phyloP scores from a whole-genome alignment of 2,329 filamentous ascomycete species.

The Colletotrichum spaethianum region DNA sequence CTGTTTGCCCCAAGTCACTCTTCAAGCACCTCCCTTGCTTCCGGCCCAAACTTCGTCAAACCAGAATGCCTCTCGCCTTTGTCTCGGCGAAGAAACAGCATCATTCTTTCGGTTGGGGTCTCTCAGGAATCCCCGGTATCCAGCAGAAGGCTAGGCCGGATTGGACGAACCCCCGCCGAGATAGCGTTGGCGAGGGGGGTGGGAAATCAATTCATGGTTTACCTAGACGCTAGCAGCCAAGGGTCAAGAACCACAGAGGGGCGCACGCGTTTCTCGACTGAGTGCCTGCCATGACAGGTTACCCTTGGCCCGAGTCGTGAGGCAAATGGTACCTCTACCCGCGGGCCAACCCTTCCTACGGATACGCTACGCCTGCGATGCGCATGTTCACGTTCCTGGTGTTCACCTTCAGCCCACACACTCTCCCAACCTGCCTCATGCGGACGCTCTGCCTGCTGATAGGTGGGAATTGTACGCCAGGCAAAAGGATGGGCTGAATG shows the following conservation, averaged over 20 bases:
- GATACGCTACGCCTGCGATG: constrained; percentile 18
- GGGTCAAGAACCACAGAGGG: not conserved
- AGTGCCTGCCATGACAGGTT: constrained; percentile 20
- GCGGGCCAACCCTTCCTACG: constrained; percentile 12
- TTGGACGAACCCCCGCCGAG: constrained; percentile 28
- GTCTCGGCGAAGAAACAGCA: constrained; percentile 16
- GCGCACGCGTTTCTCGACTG: constrained; percentile 12
- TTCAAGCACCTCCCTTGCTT: constrained; percentile 23
- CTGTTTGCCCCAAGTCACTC: constrained; percentile 3
- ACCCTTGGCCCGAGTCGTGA: not conserved
- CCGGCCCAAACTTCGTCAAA: constrained; percentile 6
- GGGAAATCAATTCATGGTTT: constrained; percentile 13
- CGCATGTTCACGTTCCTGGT: constrained; percentile 31
- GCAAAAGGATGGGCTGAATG: constrained; percentile 33
- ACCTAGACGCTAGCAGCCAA: not conserved
- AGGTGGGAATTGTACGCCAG: constrained; percentile 45
- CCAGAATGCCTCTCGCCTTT: constrained; percentile 1
- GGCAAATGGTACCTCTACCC: constrained; percentile 18
- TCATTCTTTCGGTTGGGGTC: not conserved
- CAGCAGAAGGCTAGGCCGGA: constrained; percentile 23
- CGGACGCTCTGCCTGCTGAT: constrained; percentile 45
- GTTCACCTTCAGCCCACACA: constrained; percentile 36
- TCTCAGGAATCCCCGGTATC: constrained; percentile 8
- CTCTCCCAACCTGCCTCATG: constrained; percentile 48
- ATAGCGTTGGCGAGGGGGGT: constrained; percentile 12